phyloP scores from a whole-genome alignment of 2,329 filamentous ascomycete species.

The Nakataea oryzae region DNA sequence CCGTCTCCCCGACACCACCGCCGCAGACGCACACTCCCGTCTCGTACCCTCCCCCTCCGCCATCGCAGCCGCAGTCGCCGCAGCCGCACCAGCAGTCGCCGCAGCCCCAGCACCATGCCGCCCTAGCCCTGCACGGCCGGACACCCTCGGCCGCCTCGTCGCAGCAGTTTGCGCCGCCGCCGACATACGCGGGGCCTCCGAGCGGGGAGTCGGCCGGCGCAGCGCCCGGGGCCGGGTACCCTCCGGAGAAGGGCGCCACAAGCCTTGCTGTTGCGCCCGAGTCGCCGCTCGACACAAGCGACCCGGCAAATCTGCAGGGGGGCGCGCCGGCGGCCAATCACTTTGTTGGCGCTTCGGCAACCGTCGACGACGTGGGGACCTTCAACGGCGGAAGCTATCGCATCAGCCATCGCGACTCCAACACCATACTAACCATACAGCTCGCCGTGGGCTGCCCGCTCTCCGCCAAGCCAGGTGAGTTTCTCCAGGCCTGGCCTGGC shows the following conservation, averaged over 20 bases:
- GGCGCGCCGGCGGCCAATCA: conserved; percentile 35
- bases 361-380: conserved; percentile 79
- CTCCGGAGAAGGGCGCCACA: conserved; percentile 18
- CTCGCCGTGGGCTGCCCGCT: conserved; percentile 82
- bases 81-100: conserved; percentile 20
- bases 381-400: conserved; percentile 95
- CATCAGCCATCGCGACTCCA: conserved; percentile 84
- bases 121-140: conserved; percentile 25
- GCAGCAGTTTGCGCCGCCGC: conserved; percentile 18
- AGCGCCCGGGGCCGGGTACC: conserved; percentile 10
- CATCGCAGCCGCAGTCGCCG: conserved; percentile 15
- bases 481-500: neutral
- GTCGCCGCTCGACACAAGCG: conserved; percentile 16
- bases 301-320: conserved; percentile 21
- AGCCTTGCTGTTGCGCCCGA: neutral
- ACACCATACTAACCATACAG: conserved; percentile 82
- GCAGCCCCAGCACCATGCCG: conserved; percentile 17
- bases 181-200: conserved; percentile 17
- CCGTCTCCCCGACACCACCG: conserved; percentile 18
- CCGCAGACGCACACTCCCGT: conserved; percentile 14
- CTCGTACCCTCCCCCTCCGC: conserved; percentile 20
- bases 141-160: conserved; percentile 16
- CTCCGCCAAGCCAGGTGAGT: conserved; percentile 60
- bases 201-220: neutral
- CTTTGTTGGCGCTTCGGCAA: conserved; percentile 53